Evolutionary conservation across 1,284 basidiomycete genomes (phyloP), one percentile per base, ranked within the genome.

Genomic region (Irpex lacteus): DNA sequence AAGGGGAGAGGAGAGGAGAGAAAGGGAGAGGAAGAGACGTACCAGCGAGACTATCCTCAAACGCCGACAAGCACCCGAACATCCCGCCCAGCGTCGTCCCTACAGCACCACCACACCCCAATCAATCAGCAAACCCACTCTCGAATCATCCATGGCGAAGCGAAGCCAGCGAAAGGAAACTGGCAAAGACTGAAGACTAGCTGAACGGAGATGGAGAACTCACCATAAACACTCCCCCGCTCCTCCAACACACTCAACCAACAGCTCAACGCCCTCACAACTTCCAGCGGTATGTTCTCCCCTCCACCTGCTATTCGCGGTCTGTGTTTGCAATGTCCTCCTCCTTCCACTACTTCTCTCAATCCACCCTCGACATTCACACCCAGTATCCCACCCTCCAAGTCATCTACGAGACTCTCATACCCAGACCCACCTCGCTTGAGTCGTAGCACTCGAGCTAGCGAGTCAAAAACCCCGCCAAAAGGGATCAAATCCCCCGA

Each of bases 211-310:
- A 21, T 2, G 4, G 19, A 8, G 6, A 7, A 70, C 76, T 18
- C 54, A 82, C 83, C 83, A 37, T 84, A 81, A 26, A 85, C 82
- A 18, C 80, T 82, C 4, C 78, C 80, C 59, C 87, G 77, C 66
- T 82, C 82, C 65, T 89, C 87, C 52, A 88, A 73, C 15, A 82
- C 79, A 63, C 80, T 82, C 60, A 82, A 72, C 86, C 87, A 89
- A 62, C 85, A 81, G 68, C 84, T 86, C 59, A 89, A 68, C 66
- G 79, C 80, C 13, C 82, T 72, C 60, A 88, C 56, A 58, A 88
- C 78, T 64, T 85, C 83, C 19, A 88, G 71, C 8, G 87, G 86
- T 3, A 81, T 60, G 68, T 82, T 82, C 65, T 79, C 73, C 1
- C 79, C 80, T 7, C 76, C 76, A 0, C 78, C 77, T 7, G 78